These are phyloP conservation scores for Cystobasidium pallidum DNA, from an alignment of 1,284 basidiomycete genomes.

Conservation along the genomic window DNA sequence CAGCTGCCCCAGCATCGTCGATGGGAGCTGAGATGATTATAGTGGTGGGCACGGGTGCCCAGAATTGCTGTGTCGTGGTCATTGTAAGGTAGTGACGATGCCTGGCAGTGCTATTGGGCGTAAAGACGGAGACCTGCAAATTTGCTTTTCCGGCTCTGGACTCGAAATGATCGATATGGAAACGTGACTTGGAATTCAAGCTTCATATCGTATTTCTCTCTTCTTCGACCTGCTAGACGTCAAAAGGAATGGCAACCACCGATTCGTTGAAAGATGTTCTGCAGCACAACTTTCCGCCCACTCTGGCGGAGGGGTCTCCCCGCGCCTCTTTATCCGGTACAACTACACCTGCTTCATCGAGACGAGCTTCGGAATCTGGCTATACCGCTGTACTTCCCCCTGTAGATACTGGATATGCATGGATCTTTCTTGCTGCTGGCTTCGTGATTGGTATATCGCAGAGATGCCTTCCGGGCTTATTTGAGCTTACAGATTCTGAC, in stretches of 20 bases:
- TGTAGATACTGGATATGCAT: constrained; percentile 38
- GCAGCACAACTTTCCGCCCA: neutral
- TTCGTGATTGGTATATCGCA: constrained; percentile 28
- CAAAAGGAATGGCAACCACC: neutral
- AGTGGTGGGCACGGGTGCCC: constrained; percentile 32
- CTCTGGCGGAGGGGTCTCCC: neutral
- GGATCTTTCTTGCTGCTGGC: constrained; percentile 34
- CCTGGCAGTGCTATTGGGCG: neutral
- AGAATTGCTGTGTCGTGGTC: constrained; percentile 36
- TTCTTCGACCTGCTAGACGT: neutral
- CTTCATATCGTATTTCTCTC: neutral
- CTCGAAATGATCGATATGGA: neutral
- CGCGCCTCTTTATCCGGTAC: neutral
- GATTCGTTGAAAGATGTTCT: constrained; percentile 5
- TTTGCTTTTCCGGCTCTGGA: neutral
- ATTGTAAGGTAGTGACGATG: neutral
- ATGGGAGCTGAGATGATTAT: constrained; percentile 13
- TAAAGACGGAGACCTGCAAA: neutral
- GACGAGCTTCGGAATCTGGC: neutral
- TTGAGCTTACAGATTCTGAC: neutral
- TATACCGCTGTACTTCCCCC: constrained; percentile 23
- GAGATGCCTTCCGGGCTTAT: neutral
- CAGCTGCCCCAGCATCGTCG: constrained; percentile 9
- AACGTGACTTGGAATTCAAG: constrained; percentile 11
- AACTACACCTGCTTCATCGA: neutral